Percentiles rank a stretch among this genome's conserved stretches.
These are phyloP conservation scores for Phytophthora syringae DNA, from an alignment of 352 stramenopile genomes.

Conservation along the genomic window DNA sequence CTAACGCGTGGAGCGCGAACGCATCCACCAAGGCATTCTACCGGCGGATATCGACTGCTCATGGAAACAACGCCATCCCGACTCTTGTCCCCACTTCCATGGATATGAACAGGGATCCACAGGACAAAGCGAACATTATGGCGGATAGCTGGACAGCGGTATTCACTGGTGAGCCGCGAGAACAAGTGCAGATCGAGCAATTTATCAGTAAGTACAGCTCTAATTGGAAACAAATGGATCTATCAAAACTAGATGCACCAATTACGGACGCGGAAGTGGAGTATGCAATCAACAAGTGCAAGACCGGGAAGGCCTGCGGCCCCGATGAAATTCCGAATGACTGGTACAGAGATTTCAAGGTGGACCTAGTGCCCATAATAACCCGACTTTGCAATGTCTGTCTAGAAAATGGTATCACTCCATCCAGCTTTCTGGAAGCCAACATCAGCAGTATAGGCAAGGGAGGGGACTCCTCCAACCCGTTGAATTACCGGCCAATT, in stretches of 20 bases:
- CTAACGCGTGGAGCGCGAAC: too few species aligned
- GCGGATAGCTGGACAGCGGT: neutral
- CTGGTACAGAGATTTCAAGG: conserved; percentile 1
- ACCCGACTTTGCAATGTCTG: conserved; percentile 1
- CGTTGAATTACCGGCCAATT: conserved; percentile 5
- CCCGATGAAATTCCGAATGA: neutral
- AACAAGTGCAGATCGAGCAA: too few species aligned
- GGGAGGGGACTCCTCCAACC: neutral
- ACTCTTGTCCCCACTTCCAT: neutral
- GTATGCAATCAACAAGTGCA: neutral
- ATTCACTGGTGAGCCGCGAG: too few species aligned
- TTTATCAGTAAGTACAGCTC: too few species aligned
- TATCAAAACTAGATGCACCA: too few species aligned
- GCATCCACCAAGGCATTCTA: neutral
- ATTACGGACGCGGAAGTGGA: neutral
- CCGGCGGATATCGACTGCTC: neutral
- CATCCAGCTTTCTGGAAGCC: neutral
- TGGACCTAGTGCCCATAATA: neutral
- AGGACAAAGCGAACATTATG: conserved; percentile 9
- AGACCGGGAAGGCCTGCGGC: conserved; percentile 1
- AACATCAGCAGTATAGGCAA: conserved; percentile 7
- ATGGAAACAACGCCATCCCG: neutral
- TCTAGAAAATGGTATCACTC: neutral
- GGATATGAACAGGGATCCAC: neutral
- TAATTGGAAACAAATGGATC: too few species aligned